These are phyloP conservation scores for Papilionanthe hybrid DNA, from an alignment of 116 monocot genomes.

Conservation along the genomic window DNA sequence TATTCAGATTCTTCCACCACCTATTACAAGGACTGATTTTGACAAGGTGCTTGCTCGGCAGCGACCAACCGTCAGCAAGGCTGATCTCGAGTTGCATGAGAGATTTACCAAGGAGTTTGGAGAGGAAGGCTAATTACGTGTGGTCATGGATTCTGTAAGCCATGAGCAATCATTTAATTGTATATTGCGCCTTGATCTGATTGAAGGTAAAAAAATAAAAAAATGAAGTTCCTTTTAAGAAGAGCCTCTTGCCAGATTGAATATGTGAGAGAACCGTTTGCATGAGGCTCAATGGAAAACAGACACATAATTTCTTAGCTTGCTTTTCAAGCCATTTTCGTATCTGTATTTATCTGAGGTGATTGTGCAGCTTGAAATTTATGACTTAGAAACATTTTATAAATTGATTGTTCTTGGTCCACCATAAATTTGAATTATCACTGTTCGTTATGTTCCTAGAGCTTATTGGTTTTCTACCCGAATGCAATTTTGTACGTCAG, in stretches of 20 bases:
- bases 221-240: no score
- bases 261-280: no score
- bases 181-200: background rate
- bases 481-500: background rate
- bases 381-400: background rate
- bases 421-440: no score
- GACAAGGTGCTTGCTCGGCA: constrained; percentile 91
- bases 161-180: background rate
- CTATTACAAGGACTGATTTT: constrained; percentile 79
- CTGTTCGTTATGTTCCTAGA: no score
- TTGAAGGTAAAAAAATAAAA: background rate
- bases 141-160: background rate
- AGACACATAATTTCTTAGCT: background rate
- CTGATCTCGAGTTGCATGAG: constrained; percentile 88
- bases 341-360: background rate
- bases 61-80: constrained; percentile 91
- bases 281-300: no score
- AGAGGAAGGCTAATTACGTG: constrained; percentile 64
- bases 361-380: background rate
- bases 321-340: background rate
- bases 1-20: constrained; percentile 82
- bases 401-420: no score
- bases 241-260: no score
- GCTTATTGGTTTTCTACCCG: no score
- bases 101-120: constrained; percentile 99